A percentile compares a stretch with the other conserved stretches of the same genome.
Conservation (phyloP, 768 basidiomycete species). For the Fomitopsis serialis region DNA sequence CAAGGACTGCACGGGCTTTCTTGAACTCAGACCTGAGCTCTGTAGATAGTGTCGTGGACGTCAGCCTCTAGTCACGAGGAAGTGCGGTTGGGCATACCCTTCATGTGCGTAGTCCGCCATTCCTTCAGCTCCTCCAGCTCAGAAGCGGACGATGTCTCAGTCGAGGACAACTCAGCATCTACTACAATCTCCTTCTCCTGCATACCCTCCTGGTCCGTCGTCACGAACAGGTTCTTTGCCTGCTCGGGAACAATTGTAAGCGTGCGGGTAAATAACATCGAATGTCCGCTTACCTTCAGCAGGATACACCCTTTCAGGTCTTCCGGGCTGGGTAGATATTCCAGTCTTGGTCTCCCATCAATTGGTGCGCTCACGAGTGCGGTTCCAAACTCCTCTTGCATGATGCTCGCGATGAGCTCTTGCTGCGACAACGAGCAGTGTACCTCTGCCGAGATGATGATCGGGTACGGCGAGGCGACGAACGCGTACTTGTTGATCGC, state of each 20-base stretch:
- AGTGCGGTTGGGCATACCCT: background rate
- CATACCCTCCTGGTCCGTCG: slow-evolving; percentile 30
- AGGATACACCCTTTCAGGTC: slow-evolving; percentile 73
- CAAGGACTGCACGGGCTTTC: slow-evolving; percentile 36
- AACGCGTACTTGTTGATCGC: slow-evolving; percentile 91
- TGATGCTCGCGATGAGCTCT: slow-evolving; percentile 69
- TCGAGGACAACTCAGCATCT: slow-evolving; percentile 38
- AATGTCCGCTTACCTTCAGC: slow-evolving; percentile 54
- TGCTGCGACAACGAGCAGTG: slow-evolving; percentile 82
- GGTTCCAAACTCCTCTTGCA: slow-evolving; percentile 58
- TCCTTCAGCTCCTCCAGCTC: slow-evolving; percentile 24
- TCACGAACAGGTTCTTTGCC: slow-evolving; percentile 75
- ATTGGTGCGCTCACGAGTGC: slow-evolving; percentile 43
- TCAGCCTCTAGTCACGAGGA: background rate
- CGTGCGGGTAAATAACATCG: background rate
- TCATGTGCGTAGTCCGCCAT: slow-evolving; percentile 7
- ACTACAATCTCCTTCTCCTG: slow-evolving; percentile 28
- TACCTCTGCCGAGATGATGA: slow-evolving; percentile 91
- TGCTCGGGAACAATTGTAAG: slow-evolving; percentile 19
- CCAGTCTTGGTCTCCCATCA: slow-evolving; percentile 43
- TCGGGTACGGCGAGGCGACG: slow-evolving; percentile 82
- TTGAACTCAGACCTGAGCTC: slow-evolving; percentile 36
- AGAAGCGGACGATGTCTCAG: slow-evolving; percentile 27
- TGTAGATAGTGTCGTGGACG: slow-evolving; percentile 4
- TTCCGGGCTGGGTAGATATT: slow-evolving; percentile 76